Conservation (phyloP, 306 rosid species). For the Cercis canadensis region DNA sequence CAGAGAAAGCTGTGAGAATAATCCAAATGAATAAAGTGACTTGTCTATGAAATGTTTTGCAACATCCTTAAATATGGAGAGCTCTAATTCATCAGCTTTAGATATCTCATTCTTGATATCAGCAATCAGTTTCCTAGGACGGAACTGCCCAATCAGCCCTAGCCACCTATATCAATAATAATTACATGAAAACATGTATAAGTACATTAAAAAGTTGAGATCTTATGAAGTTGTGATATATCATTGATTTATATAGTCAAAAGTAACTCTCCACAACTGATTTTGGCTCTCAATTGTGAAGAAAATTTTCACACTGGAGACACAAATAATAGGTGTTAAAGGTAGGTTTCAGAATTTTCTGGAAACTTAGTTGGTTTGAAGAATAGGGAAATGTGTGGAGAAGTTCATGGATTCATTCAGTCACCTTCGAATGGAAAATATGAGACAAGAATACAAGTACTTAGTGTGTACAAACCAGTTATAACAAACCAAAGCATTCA, state of each 20-base stretch:
- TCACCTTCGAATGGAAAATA: constrained; percentile 7
- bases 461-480: not conserved
- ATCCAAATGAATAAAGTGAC: constrained; percentile 70
- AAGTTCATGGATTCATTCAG: constrained; percentile 3
- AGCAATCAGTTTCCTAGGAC: constrained; percentile 78
- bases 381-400: not conserved
- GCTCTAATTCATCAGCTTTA: constrained; percentile 49
- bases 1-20: constrained; percentile 63
- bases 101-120: constrained; percentile 66
- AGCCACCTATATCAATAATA: constrained; percentile 68
- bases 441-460: not conserved
- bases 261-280: not conserved
- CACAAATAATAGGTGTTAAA: not conserved
- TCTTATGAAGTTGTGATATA: constrained; percentile 15
- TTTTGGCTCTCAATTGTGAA: constrained; percentile 8
- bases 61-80: constrained; percentile 68
- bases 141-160: constrained; percentile 78
- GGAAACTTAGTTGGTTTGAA: too few species aligned
- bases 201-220: constrained; percentile 26
- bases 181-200: constrained; percentile 25
- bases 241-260: constrained; percentile 24
- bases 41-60: constrained; percentile 75
- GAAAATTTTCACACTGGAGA: too few species aligned
- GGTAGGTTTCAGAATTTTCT: not conserved
- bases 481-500: not conserved